Evolutionary conservation across 331 rosid species (phyloP), one percentile per base, ranked within the genome.

Genomic region (Quercus tomentella): DNA sequence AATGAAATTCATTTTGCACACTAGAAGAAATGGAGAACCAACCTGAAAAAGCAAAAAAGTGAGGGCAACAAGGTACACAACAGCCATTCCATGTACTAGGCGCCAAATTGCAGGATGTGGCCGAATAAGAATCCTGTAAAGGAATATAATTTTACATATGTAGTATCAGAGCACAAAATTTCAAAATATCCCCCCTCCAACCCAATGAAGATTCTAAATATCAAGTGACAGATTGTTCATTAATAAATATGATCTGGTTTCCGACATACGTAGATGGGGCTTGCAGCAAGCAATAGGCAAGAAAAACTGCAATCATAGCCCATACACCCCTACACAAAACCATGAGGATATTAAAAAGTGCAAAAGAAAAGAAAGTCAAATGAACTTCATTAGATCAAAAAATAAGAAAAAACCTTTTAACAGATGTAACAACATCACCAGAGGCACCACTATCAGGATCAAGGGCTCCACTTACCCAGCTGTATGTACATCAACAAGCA

Each of bases 41-140:
- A 93, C 99, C 99, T 96, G 99, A 84, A 96, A 96, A 84, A 96
- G 98, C 86, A 96, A 84, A 92, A 96, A 96, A 60, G 99, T 96
- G 80, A 96, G 98, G 70, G 93, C 87, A 65, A 96, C 96, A 74
- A 96, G 90, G 86, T 93, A 96, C 80, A 96, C 87, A 85, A 96
- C 98, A 56, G 99, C 98, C 97, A 96, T 89, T 78, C 99, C 99
- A 60, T 96, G 99, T 71, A 93, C 99, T 89, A 96, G 83, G 79
- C 98, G 99, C 99, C 99, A 96, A 51, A 96, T 87, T 73, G 99
- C 99, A 52, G 99, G 99, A 90, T 96, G 99, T 8, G 99, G 99
- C 83, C 99, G 85, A 72, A 96, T 96, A 75, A 96, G 94, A 85
- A 96, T 87, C 93, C 99, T 96, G 95, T 73, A 84, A 73, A 79